Base-by-base conservation (phyloP, 768 basidiomycete species). In the Cystobasidium onofrii region DNA sequence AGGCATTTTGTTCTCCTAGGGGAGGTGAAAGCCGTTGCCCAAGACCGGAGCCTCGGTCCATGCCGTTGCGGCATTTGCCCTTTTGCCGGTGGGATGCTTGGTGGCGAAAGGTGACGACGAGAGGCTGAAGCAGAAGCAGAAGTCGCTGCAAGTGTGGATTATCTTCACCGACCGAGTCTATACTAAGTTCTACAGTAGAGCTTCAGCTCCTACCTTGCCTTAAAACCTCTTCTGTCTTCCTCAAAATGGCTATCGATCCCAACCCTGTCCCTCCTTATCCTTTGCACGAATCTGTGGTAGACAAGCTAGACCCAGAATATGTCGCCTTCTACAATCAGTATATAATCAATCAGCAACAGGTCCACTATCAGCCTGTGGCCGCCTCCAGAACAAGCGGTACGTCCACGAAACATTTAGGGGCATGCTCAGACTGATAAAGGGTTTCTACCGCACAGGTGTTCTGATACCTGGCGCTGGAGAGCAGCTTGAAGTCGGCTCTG, bases 271-370 rank as follows among this genome's bases (percentile, higher is more conserved):
- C 63, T 23, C 63, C 63, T 29, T 64, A 64, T 34, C 63, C 63
- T 43, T 46, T 64, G 23, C 63, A 64, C 44, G 63, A 64, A 7
- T 64, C 63, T 27, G 63, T 64, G 10, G 27, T 64, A 1, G 63
- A 64, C 34, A 64, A 46, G 63, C 63, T 64, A 25, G 63, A 64
- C 23, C 63, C 63, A 7, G 63, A 64, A 27, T 64, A 64, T 39
- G 63, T 64, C 6, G 7, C 27, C 4, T 64, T 64, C 44, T 64
- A 64, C 63, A 64, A 64, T 41, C 10, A 64, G 33, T 29, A 64
- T 23, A 64, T 64, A 6, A 64, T 64, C 33, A 43, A 43, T 15
- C 63, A 41, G 63, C 63, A 64, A n/a, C 63, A 64, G 23, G 63
- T 64, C 12, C 63, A 64, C 33, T 64, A 36, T 27, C 63, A 64